phyloP scores from a whole-genome alignment of 108 stramenopile species.

The Fistulifera solaris region DNA sequence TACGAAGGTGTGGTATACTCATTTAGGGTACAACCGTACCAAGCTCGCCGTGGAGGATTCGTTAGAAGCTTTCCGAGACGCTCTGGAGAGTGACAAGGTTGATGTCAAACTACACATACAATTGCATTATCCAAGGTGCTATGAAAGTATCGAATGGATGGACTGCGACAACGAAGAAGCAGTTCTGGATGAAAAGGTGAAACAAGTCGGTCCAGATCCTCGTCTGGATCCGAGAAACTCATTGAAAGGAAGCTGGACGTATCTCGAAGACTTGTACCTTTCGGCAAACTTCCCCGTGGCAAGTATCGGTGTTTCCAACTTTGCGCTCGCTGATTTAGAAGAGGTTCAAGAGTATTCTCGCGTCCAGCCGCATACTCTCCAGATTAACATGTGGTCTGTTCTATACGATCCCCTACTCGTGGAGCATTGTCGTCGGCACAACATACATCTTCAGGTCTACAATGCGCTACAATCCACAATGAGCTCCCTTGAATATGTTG shows the following conservation, averaged over 20 bases:
- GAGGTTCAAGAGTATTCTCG: conserved; percentile 25
- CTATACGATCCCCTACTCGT: conserved; percentile 61
- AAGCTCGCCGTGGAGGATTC: conserved; percentile 50
- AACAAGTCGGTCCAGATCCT: conserved; percentile 59
- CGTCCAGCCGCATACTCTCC: conserved; percentile 51
- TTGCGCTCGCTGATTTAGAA: conserved; percentile 63
- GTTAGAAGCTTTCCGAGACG: conserved; percentile 25
- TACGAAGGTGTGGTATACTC: conserved; percentile 89
- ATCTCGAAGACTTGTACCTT: conserved; percentile 59
- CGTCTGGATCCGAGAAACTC: conserved; percentile 54
- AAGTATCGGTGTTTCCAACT: conserved; percentile 83
- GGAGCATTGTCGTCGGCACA: conserved; percentile 29
- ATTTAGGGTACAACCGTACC: conserved; percentile 79
- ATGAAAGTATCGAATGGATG: conserved; percentile 75
- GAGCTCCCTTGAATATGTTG: conserved; percentile 7
- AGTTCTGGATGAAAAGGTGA: conserved; percentile 39
- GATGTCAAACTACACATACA: conserved; percentile 55
- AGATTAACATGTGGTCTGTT: conserved; percentile 65
- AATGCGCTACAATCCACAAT: conserved; percentile 54
- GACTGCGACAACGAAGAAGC: conserved; percentile 67
- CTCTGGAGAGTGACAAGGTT: conserved; percentile 25
- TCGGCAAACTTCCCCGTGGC: conserved; percentile 26
- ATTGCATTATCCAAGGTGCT: conserved; percentile 81
- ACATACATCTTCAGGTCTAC: conserved; percentile 57
- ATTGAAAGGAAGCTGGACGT: conserved; percentile 71